phyloP scores from a whole-genome alignment of 306 rosid species.

The Prunus campanulata region DNA sequence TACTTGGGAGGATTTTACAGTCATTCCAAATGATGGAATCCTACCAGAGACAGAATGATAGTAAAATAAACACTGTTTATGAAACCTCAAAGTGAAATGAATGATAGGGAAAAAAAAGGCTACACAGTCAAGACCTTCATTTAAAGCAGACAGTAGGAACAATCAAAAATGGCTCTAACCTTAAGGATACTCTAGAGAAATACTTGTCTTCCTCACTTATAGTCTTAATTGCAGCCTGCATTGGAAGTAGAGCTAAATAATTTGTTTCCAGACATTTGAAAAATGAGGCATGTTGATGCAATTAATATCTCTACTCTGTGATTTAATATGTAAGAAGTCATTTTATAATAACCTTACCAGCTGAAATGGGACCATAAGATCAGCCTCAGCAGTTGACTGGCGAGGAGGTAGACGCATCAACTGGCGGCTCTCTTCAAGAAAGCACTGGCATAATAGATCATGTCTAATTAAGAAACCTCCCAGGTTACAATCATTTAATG shows the following conservation, averaged over 20 bases:
- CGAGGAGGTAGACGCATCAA: slow-evolving; percentile 96
- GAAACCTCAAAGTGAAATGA: slow-evolving; percentile 26
- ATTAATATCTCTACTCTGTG: slow-evolving; percentile 14
- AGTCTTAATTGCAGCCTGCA: slow-evolving; percentile 92
- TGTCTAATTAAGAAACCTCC: neutral
- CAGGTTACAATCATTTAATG: neutral
- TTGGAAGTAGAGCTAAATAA: slow-evolving; percentile 26
- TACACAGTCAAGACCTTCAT: neutral
- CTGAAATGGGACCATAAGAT: slow-evolving; percentile 94
- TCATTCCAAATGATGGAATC: slow-evolving; percentile 89
- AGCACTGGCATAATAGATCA: slow-evolving; percentile 53
- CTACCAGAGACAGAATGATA: slow-evolving; percentile 39
- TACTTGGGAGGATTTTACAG: slow-evolving; percentile 65
- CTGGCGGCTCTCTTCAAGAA: slow-evolving; percentile 95
- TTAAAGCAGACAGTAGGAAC: slow-evolving; percentile 6
- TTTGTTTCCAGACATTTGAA: slow-evolving; percentile 16
- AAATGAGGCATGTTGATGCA: slow-evolving; percentile 12
- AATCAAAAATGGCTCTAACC: slow-evolving; percentile 45
- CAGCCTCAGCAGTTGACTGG: slow-evolving; percentile 97
- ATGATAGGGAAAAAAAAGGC: neutral
- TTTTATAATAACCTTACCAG: slow-evolving; percentile 54
- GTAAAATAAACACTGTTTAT: slow-evolving; percentile 14
- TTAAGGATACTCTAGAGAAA: slow-evolving; percentile 79
- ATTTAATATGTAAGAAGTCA: slow-evolving; percentile 3
- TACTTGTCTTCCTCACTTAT: slow-evolving; percentile 88